Base-by-base conservation (phyloP, 2,329 filamentous ascomycete species). In the Hirsutella minnesotensis region DNA sequence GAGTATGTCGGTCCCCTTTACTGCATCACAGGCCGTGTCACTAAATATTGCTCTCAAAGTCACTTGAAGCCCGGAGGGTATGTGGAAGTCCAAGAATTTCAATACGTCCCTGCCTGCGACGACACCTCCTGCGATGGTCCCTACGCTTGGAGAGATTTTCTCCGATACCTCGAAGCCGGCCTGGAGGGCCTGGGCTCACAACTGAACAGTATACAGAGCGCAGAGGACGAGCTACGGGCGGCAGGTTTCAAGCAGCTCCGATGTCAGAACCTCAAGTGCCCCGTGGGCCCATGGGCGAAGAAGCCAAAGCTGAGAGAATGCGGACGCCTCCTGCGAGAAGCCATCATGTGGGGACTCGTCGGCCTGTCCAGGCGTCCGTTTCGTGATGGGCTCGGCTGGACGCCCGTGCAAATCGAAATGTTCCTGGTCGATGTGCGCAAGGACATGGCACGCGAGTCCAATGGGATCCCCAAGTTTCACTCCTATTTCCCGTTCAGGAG, bases 21-120 rank as follows among this genome's bases (percentile, higher is more conserved):
- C n/a, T n/a, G n/a, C n/a, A n/a, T n/a, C n/a, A n/a, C n/a, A n/a
- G n/a, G n/a, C n/a, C n/a, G n/a, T n/a, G n/a, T n/a, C n/a, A n/a
- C n/a, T n/a, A n/a, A n/a, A n/a, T n/a, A n/a, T n/a, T n/a, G n/a
- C n/a, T n/a, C n/a, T n/a, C n/a, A n/a, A n/a, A 72, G 69, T 42
- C 69, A 73, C 49, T 56, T 73, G 9, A 72, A 72, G 46, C 70
- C 71, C 1, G 70, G 70, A 24, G 71, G 69, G 21, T 73, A 66
- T 43, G 57, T 74, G 21, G 70, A 75, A 49, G 50, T 72, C 20
- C 66, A 70, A 44, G 71, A 74, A 34, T 61, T 73, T 34, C 55
- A 64, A 34, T 63, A 65, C 49, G 48, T 49, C 12, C 56, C 65
- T 3, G 56, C 57, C 9, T 66, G 64, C 51, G 70, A 74, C 51